Conservation (phyloP, 768 basidiomycete species). For the Macrolepiota fuliginosa region DNA sequence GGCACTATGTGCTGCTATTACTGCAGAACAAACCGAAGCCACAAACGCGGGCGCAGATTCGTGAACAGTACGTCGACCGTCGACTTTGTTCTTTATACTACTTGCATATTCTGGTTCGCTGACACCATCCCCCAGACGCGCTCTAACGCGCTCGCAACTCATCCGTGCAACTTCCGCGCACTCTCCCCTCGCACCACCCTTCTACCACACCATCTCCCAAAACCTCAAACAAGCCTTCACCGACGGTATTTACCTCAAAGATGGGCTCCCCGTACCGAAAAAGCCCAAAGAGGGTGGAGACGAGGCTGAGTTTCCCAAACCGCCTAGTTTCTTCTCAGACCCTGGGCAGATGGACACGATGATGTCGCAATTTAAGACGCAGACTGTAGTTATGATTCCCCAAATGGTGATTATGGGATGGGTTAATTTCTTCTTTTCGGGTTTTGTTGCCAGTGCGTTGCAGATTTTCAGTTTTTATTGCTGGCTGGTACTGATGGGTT, state of each 20-base stretch:
- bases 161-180: conserved; percentile 77
- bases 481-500: not conserved
- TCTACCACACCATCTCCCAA: conserved; percentile 74
- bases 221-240: conserved; percentile 70
- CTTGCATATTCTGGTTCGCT: not conserved
- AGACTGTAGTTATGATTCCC: conserved; percentile 98
- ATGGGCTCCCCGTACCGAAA: conserved; percentile 53
- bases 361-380: conserved; percentile 99
- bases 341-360: conserved; percentile 94
- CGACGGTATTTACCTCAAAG: conserved; percentile 82
- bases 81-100: conserved; percentile 1
- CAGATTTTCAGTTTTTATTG: not conserved
- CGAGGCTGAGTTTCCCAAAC: conserved; percentile 30
- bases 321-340: conserved; percentile 84
- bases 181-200: conserved; percentile 75
- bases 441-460: conserved; percentile 92
- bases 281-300: conserved; percentile 32
- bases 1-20: conserved; percentile 89
- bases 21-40: conserved; percentile 86
- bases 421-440: conserved; percentile 99
- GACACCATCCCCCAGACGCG: conserved; percentile 45
- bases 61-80: conserved; percentile 78
- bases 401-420: conserved; percentile 99
- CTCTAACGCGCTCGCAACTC: conserved; percentile 78
- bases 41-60: conserved; percentile 68